Evolutionary conservation across 75 land plant genomes (phyloP).

Genomic region (Selaginella moellendorffii): DNA sequence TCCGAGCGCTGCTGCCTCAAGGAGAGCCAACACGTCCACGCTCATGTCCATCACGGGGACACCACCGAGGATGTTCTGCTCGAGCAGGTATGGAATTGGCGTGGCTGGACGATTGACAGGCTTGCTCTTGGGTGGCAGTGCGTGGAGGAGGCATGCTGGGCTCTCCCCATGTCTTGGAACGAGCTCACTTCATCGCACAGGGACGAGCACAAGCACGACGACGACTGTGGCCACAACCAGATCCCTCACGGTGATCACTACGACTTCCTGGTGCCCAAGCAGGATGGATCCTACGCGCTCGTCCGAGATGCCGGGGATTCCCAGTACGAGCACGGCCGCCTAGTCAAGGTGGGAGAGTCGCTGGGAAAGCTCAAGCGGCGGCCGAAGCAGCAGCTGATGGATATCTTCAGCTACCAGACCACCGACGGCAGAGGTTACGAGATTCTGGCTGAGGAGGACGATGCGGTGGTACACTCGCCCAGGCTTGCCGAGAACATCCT

Average conservation of each 20-base stretch:
- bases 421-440: conserved; percentile 7
- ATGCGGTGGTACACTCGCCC: background rate
- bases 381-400: too few relatives aligned
- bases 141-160: too few relatives aligned
- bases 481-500: background rate
- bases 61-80: conserved; percentile 20
- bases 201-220: conserved; percentile 16
- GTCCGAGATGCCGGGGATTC: background rate
- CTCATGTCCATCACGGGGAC: conserved; percentile 29
- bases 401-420: conserved; percentile 24
- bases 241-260: conserved; percentile 30
- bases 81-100: conserved; percentile 28
- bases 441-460: background rate
- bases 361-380: conserved; percentile 18
- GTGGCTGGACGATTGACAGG: too few relatives aligned
- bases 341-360: conserved; percentile 26
- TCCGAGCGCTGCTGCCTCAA: conserved; percentile 19
- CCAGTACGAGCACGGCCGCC: conserved; percentile 22
- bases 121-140: conserved; percentile 5
- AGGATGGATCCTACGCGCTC: conserved; percentile 22
- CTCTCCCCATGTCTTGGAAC: too few relatives aligned
- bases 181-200: background rate
- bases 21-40: conserved; percentile 23
- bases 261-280: conserved; percentile 23
- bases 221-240: conserved; percentile 23